Evolutionary conservation across 441 rosid species (phyloP).

Genomic region (Eruca vesicaria): DNA sequence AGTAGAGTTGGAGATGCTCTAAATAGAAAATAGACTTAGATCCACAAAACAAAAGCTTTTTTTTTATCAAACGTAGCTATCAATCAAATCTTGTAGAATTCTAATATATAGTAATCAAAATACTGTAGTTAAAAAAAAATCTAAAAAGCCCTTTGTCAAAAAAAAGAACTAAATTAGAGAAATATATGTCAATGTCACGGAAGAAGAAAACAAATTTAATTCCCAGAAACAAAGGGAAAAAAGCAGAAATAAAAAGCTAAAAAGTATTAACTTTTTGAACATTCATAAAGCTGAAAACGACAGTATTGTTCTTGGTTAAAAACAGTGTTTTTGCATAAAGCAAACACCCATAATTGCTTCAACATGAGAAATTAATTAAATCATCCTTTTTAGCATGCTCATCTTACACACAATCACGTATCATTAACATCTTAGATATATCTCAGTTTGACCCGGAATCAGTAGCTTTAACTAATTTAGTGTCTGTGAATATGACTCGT

Average conservation of each 20-base stretch:
- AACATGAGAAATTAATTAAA: conserved; percentile 13
- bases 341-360: conserved; percentile 28
- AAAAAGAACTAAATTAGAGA: not conserved
- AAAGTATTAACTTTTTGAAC: conserved; percentile 28
- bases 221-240: conserved; percentile 29
- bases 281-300: conserved; percentile 34
- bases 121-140: no score
- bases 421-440: not conserved
- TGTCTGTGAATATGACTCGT: not conserved
- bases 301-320: conserved; percentile 25
- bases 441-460: not conserved
- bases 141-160: no score
- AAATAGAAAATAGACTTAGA: no score
- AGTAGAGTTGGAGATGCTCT: no score
- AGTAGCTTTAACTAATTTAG: not conserved
- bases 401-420: conserved; percentile 2
- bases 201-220: conserved; percentile 16
- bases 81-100: not conserved
- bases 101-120: not conserved
- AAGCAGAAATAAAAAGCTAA: conserved; percentile 16
- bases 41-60: no score
- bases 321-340: conserved; percentile 31
- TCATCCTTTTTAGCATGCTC: conserved; percentile 22
- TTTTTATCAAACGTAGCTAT: not conserved
- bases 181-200: conserved; percentile 22